A percentile compares a stretch with the other conserved stretches of the same genome.
These are phyloP conservation scores for Chlorella sorokiniana DNA, from an alignment of 139 green algal genomes.

Conservation along the genomic window DNA sequence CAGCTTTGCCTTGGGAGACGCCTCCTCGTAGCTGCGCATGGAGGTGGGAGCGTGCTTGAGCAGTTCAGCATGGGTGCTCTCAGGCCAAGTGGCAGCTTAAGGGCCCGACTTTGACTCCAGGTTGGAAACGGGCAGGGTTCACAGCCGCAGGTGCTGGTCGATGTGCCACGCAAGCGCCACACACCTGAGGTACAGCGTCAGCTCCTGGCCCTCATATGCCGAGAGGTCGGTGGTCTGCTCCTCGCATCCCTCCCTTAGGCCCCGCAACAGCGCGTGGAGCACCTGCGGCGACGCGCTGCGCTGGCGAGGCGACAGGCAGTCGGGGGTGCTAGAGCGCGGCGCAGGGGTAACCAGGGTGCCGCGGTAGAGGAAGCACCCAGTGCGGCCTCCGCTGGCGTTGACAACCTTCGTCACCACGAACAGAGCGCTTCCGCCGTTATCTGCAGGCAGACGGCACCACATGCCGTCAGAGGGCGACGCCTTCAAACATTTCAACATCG, in stretches of 20 bases:
- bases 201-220: constrained; percentile 14
- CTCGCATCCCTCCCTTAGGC: neutral
- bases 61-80: neutral
- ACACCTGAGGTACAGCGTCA: constrained; percentile 28
- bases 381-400: constrained; percentile 16
- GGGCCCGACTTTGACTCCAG: neutral
- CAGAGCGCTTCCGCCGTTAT: neutral
- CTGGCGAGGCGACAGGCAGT: neutral
- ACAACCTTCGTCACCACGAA: constrained; percentile 12
- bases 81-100: neutral
- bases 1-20: constrained; percentile 15
- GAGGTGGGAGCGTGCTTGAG: neutral
- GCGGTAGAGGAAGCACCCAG: constrained; percentile 11
- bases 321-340: constrained; percentile 13
- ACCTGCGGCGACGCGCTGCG: neutral
- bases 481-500: no score
- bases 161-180: neutral
- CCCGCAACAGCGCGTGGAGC: neutral
- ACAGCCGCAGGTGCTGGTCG: neutral
- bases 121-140: neutral
- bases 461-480: neutral
- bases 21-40: constrained; percentile 6
- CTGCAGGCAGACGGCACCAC: neutral
- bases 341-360: neutral
- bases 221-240: neutral